Base-by-base conservation (phyloP, 371 early-diverging fungal species). In the Mucor racemosus region DNA sequence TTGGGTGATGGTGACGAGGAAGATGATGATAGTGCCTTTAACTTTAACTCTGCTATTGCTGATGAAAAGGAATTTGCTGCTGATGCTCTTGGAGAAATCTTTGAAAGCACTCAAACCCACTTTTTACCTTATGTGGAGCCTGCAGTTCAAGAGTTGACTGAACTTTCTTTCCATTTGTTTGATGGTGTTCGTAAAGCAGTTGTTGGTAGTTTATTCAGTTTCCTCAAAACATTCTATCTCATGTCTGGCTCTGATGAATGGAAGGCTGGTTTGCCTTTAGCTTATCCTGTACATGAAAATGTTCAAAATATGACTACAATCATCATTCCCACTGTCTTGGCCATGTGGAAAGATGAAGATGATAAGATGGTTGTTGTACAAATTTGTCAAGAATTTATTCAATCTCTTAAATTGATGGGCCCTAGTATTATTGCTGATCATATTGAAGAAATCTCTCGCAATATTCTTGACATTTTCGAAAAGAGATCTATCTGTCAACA, bases 41-140 rank as follows among this genome's bases (percentile, higher is more conserved):
- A 84, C n/a, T 81, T 91, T 63, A 91, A 86, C 69, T 90, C 93
- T 50, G 95, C 93, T 21, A 81, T 96, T 69, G 92, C 95, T 0
- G 93, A 95, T 38, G 97, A 97, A 74, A 97, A 97, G 81, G 95
- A 95, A 70, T 89, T 92, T 56, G 95, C 96, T 15, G 91, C 91
- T 31, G 94, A 93, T 69, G 92, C 93, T 3, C 82, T 93, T 48
- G 95, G 92, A 53, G 94, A 95, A 72, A 71, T 97, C 33, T 95
- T 96, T 79, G 88, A 87, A 60, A 87, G 89, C 65, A 92, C 96
- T 1, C 73, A 85, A 5, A 58, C 82, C 0, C 85, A 89, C 48
- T 96, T 95, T 72, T 74, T 96, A 78, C 95, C 96, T 5, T 95
- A 93, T 66, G 89, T 95, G n/a, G 90, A 91, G 57, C 73, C 82